phyloP scores from a whole-genome alignment of 768 basidiomycete genomes.

The Lactarius quietus region DNA sequence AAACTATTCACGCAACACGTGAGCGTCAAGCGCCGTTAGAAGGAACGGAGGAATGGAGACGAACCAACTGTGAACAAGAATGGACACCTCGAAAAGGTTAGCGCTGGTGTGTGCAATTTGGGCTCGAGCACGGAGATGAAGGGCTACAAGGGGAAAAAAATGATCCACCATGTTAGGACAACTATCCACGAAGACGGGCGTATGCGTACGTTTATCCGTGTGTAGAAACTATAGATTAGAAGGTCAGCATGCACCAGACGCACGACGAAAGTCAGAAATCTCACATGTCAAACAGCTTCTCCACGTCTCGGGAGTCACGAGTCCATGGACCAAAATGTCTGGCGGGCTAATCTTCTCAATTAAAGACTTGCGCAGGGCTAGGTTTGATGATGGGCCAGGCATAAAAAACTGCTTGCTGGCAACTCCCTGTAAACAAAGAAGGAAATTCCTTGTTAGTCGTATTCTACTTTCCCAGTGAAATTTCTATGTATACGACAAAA shows the following conservation, averaged over 20 bases:
- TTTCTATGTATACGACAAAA: conserved; percentile 29
- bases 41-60: conserved; percentile 31
- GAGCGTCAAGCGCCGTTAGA: neutral
- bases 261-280: conserved; percentile 32
- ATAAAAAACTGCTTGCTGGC: conserved; percentile 78
- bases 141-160: conserved; percentile 70
- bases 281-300: conserved; percentile 80
- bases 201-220: conserved; percentile 54
- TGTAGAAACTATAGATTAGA: conserved; percentile 54
- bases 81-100: conserved; percentile 77
- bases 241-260: neutral
- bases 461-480: too few species aligned
- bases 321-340: conserved; percentile 75
- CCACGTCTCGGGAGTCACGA: conserved; percentile 78
- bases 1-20: conserved; percentile 46
- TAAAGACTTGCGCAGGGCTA: conserved; percentile 61
- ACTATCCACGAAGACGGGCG: neutral
- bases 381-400: conserved; percentile 75
- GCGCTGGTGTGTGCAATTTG: conserved; percentile 77
- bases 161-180: conserved; percentile 42
- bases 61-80: conserved; percentile 90
- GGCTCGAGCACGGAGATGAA: conserved; percentile 80
- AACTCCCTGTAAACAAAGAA: conserved; percentile 50
- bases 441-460: neutral
- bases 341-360: conserved; percentile 79